Percentiles rank a stretch among this genome's conserved stretches.
Evolutionary conservation across 2,329 filamentous ascomycete species (phyloP).

Genomic region (Hypoxylon rubiginosum): DNA sequence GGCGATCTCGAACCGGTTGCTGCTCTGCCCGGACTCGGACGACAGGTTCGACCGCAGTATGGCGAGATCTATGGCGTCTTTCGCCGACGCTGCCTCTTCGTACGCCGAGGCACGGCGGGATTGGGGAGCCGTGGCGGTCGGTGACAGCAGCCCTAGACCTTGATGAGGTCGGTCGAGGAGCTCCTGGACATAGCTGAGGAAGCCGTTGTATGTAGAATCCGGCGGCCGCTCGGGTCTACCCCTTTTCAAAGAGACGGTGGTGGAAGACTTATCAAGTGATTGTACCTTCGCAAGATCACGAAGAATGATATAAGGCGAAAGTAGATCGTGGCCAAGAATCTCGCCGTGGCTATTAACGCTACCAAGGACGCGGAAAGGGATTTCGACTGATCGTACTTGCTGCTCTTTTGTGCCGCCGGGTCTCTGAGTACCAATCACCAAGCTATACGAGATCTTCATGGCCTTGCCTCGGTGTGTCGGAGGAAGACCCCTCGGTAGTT

Average conservation of each 20-base stretch:
- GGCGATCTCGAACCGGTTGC: slow-evolving; percentile 96
- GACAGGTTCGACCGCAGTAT: slow-evolving; percentile 85
- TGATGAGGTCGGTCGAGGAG: slow-evolving; percentile 73
- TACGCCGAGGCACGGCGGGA: slow-evolving; percentile 68
- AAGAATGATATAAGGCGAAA: slow-evolving; percentile 92
- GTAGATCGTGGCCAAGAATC: slow-evolving; percentile 91
- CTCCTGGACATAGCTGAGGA: slow-evolving; percentile 82
- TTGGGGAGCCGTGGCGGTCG: slow-evolving; percentile 71
- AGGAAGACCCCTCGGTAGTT: slow-evolving; percentile 87
- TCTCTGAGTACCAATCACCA: slow-evolving; percentile 92
- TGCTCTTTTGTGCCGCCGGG: slow-evolving; percentile 82
- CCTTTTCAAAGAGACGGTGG: slow-evolving; percentile 43
- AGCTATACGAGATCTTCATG: slow-evolving; percentile 92
- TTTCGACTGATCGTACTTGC: slow-evolving; percentile 88
- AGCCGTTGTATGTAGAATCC: slow-evolving; percentile 70
- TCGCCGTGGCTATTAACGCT: slow-evolving; percentile 92
- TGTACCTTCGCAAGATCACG: slow-evolving; percentile 82
- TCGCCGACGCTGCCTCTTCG: slow-evolving; percentile 73
- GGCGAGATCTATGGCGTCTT: slow-evolving; percentile 90
- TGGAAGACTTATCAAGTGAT: slow-evolving; percentile 58
- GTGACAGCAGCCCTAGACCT: slow-evolving; percentile 76
- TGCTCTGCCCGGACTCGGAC: slow-evolving; percentile 77
- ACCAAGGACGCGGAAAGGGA: slow-evolving; percentile 92
- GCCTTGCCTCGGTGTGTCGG: slow-evolving; percentile 91
- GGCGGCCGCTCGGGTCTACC: slow-evolving; percentile 47